Base-by-base conservation (phyloP, 257 asterid genomes). In the Rubia yunnanensis region DNA sequence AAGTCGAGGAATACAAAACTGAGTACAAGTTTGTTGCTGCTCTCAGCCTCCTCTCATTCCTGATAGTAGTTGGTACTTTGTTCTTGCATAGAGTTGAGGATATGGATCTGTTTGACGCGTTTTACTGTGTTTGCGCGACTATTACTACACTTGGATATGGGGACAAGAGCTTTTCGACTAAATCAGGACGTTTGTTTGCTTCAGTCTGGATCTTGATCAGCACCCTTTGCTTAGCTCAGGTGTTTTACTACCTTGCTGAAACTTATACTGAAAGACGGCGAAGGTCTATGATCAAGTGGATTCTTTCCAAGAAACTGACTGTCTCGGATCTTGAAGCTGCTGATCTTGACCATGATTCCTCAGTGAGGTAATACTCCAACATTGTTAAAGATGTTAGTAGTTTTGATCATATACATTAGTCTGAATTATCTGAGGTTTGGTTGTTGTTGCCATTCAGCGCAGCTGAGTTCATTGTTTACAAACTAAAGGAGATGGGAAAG, bases 141-240 rank as follows among this genome's bases (percentile, higher is more conserved):
- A 76, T 88, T 57, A 85, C 92, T 7, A 91, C 95, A 0, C 83
- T 91, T 15, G 98, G 98, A 24, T 91, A 91, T 68, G 98, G 96
- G 10, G 98, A 91, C 65, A 76, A 85, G 86, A 88, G 88, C 76
- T 88, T 91, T 32, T 88, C 96, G 3, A 91, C 95, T 0, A 36
- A 70, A 0, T 75, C 61, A 28, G 98, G 98, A 1, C 80, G 98
- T 1, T 0, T 88, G 0, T 91, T 91, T 63, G 98, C 96, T 64
- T 76, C 89, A 1, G 71, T 86, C 60, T 91, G 96, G 95, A 91
- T 91, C 63, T 20, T 87, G 67, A 75, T 80, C 59, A 84, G 98
- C 72, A 86, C 95, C 7, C 74, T 86, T 65, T 85, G 92, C 62
- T 67, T 89, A 83, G 96, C 90, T 39, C 98, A 85, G 71, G 78